Percentiles rank a stretch among this genome's conserved stretches.
phyloP scores from a whole-genome alignment of 495 filamentous ascomycete species.

The Hyphodiscus hymeniophilus region DNA sequence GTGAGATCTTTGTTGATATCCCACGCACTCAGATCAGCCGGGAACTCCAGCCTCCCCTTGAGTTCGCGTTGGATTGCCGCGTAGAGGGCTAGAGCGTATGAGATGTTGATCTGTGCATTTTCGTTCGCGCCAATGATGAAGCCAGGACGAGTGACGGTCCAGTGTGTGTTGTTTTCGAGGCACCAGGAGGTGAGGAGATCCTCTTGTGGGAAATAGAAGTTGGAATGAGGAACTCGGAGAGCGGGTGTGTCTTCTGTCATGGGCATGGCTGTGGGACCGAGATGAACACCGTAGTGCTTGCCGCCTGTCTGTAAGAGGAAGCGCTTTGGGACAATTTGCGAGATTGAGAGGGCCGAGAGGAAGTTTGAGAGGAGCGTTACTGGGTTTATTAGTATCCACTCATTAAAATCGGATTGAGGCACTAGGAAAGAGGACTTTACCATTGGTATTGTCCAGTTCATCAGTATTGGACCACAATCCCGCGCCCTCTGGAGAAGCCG shows the following conservation, averaged over 20 bases:
- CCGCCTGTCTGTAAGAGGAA: conserved; percentile 43
- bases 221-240: conserved; percentile 33
- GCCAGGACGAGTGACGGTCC: conserved; percentile 34
- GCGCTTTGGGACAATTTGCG: conserved; percentile 34
- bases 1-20: conserved; percentile 31
- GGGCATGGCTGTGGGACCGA: conserved; percentile 36
- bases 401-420: too few relatives aligned
- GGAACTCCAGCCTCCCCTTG: conserved; percentile 30
- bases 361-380: conserved; percentile 38
- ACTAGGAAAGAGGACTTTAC: conserved; percentile 6
- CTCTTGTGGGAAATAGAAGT: conserved; percentile 50
- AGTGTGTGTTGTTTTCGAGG: conserved; percentile 21
- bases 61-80: conserved; percentile 34
- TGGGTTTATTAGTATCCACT: conserved; percentile 7
- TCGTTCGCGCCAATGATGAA: conserved; percentile 43
- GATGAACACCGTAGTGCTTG: conserved; percentile 44
- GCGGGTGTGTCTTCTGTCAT: conserved; percentile 38
- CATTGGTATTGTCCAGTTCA: conserved; percentile 35
- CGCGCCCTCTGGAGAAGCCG: conserved; percentile 27
- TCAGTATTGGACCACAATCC: conserved; percentile 38
- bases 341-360: conserved; percentile 31
- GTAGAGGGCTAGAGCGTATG: conserved; percentile 40
- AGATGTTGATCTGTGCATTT: conserved; percentile 41
- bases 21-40: conserved; percentile 33
- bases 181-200: conserved; percentile 33